Evolutionary conservation across 2,329 filamentous ascomycete species (phyloP), one percentile per base, ranked within the genome.

Genomic region (Cercospora zeae-maydis): DNA sequence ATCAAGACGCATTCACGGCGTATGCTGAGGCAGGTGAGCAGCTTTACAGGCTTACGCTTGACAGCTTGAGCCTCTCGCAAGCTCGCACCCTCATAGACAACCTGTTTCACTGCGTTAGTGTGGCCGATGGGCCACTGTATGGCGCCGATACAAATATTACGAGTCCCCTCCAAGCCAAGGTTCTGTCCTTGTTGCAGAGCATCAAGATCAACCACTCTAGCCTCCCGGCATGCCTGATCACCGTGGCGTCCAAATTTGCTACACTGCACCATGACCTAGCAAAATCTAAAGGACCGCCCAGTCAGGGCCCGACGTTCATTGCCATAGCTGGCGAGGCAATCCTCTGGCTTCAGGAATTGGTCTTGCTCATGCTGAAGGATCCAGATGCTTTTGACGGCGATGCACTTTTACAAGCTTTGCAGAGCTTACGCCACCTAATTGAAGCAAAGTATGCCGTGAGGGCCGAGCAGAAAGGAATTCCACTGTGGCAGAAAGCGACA

Each of bases 311-410:
- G 6, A 96, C 92, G 0, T 98, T 92, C 73, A 87, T 99, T 60
- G 93, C 95, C 34, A 85, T 98, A 72, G 92, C 93, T 1, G 96
- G 95, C 75, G 85, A 86, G 19, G 87, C 89, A 63, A 95, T 96
- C 83, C 79, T 82, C 1, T 84, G 92, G 51, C 76, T 96, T 1
- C 82, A 89, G 66, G 78, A 77, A 0, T 77, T 91, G 2, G 79
- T 89, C 3, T 76, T 86, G 3, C 77, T 80, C 14, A 86, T 91
- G 66, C 83, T 86, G 0, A 75, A 78, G 0, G 86, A 90, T 24
- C 72, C 79, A n/a, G 86, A 89, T 36, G 85, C 96, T 0, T 92
- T 93, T 71, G 79, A 78, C 1, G 87, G 86, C 49, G 86, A 86
- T 1, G 86, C 91, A 0, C 81, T 96, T 24, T 76, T 84, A 1